A percentile compares a stretch with the other conserved stretches of the same genome.
phyloP scores from a whole-genome alignment of 208 protist species.

The Trypanosoma grayi region DNA sequence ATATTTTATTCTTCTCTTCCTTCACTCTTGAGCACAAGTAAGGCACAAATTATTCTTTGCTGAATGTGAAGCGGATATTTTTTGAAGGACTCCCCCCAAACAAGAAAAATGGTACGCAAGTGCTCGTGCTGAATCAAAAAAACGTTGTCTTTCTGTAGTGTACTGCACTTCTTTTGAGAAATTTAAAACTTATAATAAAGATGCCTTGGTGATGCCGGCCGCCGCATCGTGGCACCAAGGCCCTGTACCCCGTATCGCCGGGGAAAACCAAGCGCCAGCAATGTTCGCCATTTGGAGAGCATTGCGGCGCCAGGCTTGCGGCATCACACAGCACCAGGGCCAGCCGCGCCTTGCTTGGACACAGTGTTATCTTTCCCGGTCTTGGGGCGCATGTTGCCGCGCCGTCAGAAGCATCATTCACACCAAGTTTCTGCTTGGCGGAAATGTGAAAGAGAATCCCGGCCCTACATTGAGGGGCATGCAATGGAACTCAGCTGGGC shows the following conservation, averaged over 20 bases:
- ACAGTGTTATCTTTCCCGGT: not conserved
- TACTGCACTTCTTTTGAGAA: no score
- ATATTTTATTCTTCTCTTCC: no score
- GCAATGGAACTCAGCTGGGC: not conserved
- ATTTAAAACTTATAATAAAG: no score
- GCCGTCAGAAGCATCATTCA: constrained; percentile 6
- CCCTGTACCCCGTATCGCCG: constrained; percentile 4
- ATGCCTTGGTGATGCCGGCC: no score
- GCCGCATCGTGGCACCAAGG: constrained; percentile 8
- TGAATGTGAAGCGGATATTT: no score
- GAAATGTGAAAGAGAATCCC: constrained; percentile 3
- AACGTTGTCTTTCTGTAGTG: no score
- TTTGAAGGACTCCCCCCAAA: no score
- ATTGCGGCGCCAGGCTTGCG: not conserved
- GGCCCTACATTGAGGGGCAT: not conserved
- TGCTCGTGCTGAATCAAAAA: no score
- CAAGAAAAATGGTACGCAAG: no score
- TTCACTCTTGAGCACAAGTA: no score
- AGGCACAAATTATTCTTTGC: no score
- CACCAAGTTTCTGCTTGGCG: constrained; percentile 1
- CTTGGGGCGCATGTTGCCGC: not conserved
- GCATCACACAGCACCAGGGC: not conserved
- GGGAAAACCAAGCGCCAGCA: constrained; percentile 11
- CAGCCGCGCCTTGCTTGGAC: constrained; percentile 2
- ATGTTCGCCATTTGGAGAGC: not conserved